These are phyloP conservation scores for Phytophthora macrochlamydospora DNA, from an alignment of 352 stramenopile genomes.

Conservation along the genomic window DNA sequence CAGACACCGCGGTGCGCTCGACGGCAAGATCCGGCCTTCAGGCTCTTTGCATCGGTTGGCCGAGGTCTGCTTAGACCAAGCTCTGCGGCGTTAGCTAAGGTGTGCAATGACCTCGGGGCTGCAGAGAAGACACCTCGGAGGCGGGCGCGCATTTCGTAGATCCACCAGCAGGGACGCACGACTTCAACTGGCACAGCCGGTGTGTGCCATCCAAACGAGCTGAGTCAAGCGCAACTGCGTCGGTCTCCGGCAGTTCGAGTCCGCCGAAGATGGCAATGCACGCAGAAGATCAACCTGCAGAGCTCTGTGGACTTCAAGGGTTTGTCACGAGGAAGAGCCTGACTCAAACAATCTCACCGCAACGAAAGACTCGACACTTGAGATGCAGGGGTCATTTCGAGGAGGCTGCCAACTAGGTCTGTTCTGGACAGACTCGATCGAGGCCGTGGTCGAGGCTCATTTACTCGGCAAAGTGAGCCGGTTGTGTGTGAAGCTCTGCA, in stretches of 20 bases:
- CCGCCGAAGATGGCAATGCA: conserved; percentile 1
- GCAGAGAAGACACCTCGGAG: conserved; percentile 22
- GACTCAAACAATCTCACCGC: conserved; percentile 13
- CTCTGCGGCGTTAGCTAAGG: conserved; percentile 29
- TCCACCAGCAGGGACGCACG: conserved; percentile 4
- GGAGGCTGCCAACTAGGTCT: background rate
- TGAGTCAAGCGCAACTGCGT: background rate
- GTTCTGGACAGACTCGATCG: background rate
- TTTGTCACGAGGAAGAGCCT: conserved; percentile 1
- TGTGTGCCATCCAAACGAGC: conserved; percentile 3
- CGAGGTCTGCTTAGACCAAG: conserved; percentile 6
- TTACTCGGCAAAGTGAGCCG: too few species aligned
- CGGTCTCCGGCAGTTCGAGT: background rate
- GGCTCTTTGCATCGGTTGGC: background rate
- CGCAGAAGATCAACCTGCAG: conserved; percentile 7
- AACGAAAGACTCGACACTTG: conserved; percentile 2
- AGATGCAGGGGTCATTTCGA: conserved; percentile 8
- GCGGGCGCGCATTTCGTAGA: conserved; percentile 9
- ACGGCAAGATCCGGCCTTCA: too few species aligned
- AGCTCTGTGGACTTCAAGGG: conserved; percentile 21
- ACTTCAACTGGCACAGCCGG: conserved; percentile 18
- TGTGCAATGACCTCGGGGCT: conserved; percentile 17
- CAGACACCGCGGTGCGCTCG: too few species aligned
- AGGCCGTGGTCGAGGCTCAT: too few species aligned
- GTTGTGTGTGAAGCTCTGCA: too few species aligned